Evolutionary conservation across 257 asterid genomes (phyloP), one percentile per base, ranked within the genome.

Genomic region (Craterostigma plantagineum): DNA sequence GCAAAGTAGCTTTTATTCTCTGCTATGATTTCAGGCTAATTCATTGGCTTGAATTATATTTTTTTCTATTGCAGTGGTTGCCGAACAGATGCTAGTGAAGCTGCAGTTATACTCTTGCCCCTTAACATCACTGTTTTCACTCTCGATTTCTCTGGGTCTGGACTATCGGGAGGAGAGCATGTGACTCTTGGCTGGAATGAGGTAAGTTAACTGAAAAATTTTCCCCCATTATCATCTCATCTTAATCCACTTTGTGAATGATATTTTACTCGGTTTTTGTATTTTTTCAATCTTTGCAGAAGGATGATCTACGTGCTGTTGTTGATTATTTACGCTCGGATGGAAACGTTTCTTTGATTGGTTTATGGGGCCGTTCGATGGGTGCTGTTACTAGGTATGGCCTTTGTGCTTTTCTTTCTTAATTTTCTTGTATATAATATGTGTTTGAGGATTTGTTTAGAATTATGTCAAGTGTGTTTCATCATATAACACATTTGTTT

Each of bases 301-400:
- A 70, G 54, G 94, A 77, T 55, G 96, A 85, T 69, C 91, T 85
- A 45, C 75, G 48, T 68, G 80, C 92, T 16, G 96, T 71, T 43
- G 94, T 85, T 53, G 70, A 85, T 42, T 69, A 75, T 58, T 71
- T 85, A 42, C 52, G 94, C 48, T 64, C 67, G 18, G 94, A 81
- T 64, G 94, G 92, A 54, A 72, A 70, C 55, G 92, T 81, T 56
- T 85, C 96, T 48, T 55, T 72, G 42, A 81, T 85, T 66, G 94
- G 94, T 18, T 62, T 85, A 38, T 85, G 96, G 96, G 96, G 96
- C 58, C 96, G 96, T 46, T 85, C 96, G 17, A 85, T 85, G 96
- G 96, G 96, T 51, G 78, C 96, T 52, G 96, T 85, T 51, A 81
- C 96, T 52, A 66, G 96, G 96, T 76, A 46, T 53, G 18, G 7